Evolutionary conservation across 305 asterid species (phyloP).

Genomic region (Stenogyne calaminthoides): DNA sequence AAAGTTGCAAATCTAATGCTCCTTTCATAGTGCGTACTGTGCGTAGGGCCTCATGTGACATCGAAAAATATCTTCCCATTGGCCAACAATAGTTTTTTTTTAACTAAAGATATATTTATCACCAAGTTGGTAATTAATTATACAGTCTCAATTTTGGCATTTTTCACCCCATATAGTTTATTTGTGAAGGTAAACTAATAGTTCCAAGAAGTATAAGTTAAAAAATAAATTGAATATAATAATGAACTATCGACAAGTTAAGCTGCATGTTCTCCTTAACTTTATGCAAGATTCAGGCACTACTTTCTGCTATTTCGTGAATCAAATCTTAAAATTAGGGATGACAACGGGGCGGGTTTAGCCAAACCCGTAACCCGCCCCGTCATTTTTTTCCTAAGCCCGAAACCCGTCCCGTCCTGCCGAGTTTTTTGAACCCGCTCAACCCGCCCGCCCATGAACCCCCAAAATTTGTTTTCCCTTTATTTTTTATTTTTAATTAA

Average conservation of each 20-base stretch:
- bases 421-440: too few relatives aligned
- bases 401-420: too few relatives aligned
- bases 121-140: conserved; percentile 4
- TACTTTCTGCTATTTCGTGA: too few relatives aligned
- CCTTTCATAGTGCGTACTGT: conserved; percentile 25
- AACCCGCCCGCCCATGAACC: too few relatives aligned
- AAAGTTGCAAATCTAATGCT: conserved; percentile 29
- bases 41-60: not conserved
- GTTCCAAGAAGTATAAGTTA: conserved; percentile 24
- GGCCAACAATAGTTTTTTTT: conserved; percentile 17
- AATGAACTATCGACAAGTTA: conserved; percentile 10
- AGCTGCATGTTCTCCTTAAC: not conserved
- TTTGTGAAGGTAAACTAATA: conserved; percentile 32
- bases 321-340: too few relatives aligned
- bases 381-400: too few relatives aligned
- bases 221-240: not conserved
- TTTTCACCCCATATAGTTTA: not conserved
- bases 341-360: too few relatives aligned
- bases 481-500: too few relatives aligned
- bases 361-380: too few relatives aligned
- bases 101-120: not conserved
- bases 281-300: too few relatives aligned
- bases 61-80: conserved; percentile 30
- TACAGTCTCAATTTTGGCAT: conserved; percentile 13
- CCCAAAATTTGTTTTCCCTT: too few relatives aligned